Base-by-base conservation (phyloP, 768 basidiomycete species). In the Boletus barrowsii region DNA sequence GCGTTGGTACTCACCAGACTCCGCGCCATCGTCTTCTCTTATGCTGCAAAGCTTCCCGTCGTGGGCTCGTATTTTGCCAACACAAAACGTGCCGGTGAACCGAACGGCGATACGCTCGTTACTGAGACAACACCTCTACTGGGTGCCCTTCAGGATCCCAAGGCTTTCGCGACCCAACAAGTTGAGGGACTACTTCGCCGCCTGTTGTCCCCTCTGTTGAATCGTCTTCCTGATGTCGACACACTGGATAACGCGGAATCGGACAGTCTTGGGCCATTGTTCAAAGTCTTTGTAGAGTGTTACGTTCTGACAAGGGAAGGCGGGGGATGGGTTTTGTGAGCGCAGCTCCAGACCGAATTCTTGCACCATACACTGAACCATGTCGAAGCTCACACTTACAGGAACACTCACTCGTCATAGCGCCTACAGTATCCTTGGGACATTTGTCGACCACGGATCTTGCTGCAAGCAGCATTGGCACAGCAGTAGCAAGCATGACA, bases 391-490 rank as follows among this genome's bases (percentile, higher is more conserved):
- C 50, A 2, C 52, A 58, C 30, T 20, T 67, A 37, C 62, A 64
- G 24, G 65, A 67, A 10, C 62, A 67, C 37, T 65, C 59, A 9
- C 65, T 65, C 24, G 50, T 67, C 22, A 47, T 67, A 53, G 65
- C 62, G 36, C 65, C 59, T 18, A 58, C 42, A 67, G 10, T 83
- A 35, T 75, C 74, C 5, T 72, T 81, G 49, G 82, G 82, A 10
- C 82, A 83, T 65, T 67, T 83, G 8, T 79, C 79, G 1, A 81
- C 81, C 0, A 75, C 69, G 0, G 76, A 80, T 50, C 73, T 83
- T 10, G 82, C 82, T 4, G 80, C 79, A 0, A 72, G 77, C 6
- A 76, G 75, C n/a, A 61, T 78, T 10, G 74, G 68, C 3, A 75
- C 65, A 37, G 70, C 76, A 57, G 72, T 76, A 1, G 65, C 71